Conservation (phyloP, 345 rosid species). For the Eucalyptus marginata region DNA sequence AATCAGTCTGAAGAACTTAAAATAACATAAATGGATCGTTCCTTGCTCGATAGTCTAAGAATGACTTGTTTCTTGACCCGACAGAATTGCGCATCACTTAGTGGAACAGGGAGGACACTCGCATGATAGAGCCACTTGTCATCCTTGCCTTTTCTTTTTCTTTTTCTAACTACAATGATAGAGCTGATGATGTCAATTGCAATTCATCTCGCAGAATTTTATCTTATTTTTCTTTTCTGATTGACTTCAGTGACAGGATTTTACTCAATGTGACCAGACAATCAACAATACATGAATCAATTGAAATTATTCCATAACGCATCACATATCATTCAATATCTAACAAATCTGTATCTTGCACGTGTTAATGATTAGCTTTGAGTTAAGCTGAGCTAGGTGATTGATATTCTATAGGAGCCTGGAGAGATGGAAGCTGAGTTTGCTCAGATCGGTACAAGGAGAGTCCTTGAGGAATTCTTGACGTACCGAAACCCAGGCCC, state of each 20-base stretch:
- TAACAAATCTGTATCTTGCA: neutral
- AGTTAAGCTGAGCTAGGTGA: neutral
- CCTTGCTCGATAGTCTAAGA: neutral
- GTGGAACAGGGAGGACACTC: neutral
- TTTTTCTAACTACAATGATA: neutral
- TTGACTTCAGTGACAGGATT: neutral
- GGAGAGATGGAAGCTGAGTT: slow-evolving; percentile 68
- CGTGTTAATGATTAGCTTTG: neutral
- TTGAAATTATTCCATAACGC: neutral
- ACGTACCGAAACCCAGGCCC: slow-evolving; percentile 29
- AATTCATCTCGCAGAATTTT: neutral
- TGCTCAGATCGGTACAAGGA: slow-evolving; percentile 19
- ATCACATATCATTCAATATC: neutral
- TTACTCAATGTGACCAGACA: neutral
- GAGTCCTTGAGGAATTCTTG: slow-evolving; percentile 39
- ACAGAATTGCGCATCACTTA: neutral
- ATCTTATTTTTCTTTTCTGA: neutral
- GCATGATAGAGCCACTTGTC: neutral
- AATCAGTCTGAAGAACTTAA: neutral
- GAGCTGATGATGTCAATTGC: neutral
- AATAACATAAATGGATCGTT: neutral
- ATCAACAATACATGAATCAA: neutral
- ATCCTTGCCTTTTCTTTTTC: neutral
- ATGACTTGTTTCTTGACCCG: neutral
- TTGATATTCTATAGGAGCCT: slow-evolving; percentile 17